Evolutionary conservation across 768 basidiomycete genomes (phyloP), one percentile per base, ranked within the genome.

Genomic region (Tricholoma terreum): DNA sequence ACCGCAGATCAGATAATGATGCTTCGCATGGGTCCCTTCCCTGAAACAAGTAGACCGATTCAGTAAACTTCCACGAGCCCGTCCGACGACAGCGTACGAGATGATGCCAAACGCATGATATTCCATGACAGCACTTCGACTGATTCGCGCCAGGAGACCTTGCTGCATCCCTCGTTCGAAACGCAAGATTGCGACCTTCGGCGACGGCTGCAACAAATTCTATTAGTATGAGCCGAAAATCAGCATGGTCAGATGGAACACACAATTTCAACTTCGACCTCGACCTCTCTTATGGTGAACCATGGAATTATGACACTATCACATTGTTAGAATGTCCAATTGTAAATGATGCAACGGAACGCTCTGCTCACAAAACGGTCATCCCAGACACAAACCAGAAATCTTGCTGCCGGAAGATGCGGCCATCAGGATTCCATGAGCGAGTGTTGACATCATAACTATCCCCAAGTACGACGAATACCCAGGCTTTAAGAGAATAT

Each of bases 161-260:
- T 91, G 90, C 67, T 90, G 89, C 88, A 92, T 91, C 51, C 90
- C 89, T 63, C 89, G 84, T 69, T 84, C 77, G 72, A 92, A 90
- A 31, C 88, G 86, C 64, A 92, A 77, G 58, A 92, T 78, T 6
- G 88, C 90, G 6, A 89, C 89, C 67, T 90, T 91, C 15, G 84
- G 77, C 14, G 89, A 91, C 27, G 89, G 89, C 88, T 90, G 63
- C 40, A 53, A 58, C 14, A 9, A 17, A 27, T 2, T 11, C n/a
- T 5, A n/a, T 33, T 35, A 53, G 48, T 21, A 60, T 53, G 48
- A 30, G 48, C 43, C 42, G 46, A 67, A 56, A 54, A 56, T 21
- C 22, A 33, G 34, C 24, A 3, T 22, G 9, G 15, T 43, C 50
- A 42, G 58, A 48, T 31, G n/a, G 54, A 34, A 72, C 84, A 70